phyloP scores from a whole-genome alignment of 176 grass and related monocot species.

The Thinopyrum elongatum region DNA sequence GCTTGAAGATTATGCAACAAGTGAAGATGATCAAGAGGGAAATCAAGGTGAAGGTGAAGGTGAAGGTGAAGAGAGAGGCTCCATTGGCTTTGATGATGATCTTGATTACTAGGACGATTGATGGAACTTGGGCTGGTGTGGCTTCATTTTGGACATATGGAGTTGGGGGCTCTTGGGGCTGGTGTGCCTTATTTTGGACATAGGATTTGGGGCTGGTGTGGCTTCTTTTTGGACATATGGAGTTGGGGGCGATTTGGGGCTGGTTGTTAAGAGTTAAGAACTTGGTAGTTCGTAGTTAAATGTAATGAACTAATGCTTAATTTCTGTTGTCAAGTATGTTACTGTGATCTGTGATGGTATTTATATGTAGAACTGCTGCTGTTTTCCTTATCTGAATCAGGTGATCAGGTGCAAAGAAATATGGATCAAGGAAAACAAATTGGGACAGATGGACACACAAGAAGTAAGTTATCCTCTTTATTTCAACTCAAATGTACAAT shows the following conservation, averaged over 20 bases:
- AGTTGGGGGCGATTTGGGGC: background rate
- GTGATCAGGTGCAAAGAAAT: background rate
- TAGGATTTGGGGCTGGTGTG: background rate
- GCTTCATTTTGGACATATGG: background rate
- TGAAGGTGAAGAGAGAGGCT: background rate
- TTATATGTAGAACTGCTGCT: background rate
- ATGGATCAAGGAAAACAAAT: background rate
- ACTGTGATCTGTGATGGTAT: background rate
- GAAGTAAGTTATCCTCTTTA: background rate
- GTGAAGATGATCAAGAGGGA: background rate
- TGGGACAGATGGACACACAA: background rate
- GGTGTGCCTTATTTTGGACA: background rate
- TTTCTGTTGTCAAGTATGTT: background rate
- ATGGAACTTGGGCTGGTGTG: background rate
- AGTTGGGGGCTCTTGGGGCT: background rate
- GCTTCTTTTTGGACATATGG: background rate
- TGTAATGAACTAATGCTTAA: background rate
- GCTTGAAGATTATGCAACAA: background rate
- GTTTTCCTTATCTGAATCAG: background rate
- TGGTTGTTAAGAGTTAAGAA: background rate
- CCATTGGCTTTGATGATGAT: background rate
- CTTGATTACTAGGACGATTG: background rate
- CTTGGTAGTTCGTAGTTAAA: background rate
- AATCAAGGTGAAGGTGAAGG: background rate
- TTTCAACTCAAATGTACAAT: background rate